A percentile compares a stretch with the other conserved stretches of the same genome.
phyloP scores from a whole-genome alignment of 164 flowering plant genomes.

The Vitis rotundifolia region DNA sequence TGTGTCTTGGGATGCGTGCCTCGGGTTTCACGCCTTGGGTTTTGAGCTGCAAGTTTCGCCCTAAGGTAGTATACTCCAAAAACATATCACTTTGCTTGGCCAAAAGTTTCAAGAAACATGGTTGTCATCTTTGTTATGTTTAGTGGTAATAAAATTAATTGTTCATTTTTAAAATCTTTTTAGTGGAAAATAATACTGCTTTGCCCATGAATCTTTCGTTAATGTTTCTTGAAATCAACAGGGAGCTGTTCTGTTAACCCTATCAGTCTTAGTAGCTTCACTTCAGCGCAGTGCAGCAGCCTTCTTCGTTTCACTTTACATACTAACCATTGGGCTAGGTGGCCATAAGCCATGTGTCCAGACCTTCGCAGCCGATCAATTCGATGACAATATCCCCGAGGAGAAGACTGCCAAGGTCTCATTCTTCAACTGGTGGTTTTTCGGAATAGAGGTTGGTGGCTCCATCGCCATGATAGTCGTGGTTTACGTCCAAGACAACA shows the following conservation, averaged over 20 bases:
- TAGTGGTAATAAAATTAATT: too few relatives aligned
- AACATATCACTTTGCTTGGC: too few relatives aligned
- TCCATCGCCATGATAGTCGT: conserved; percentile 20
- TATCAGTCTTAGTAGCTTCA: not conserved
- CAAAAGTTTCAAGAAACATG: too few relatives aligned
- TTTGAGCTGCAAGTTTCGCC: too few relatives aligned
- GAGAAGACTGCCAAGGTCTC: conserved; percentile 18
- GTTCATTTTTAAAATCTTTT: too few relatives aligned
- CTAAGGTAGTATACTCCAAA: too few relatives aligned
- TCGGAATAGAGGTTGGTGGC: conserved; percentile 19
- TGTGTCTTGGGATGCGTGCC: too few relatives aligned
- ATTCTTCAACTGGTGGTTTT: conserved; percentile 33
- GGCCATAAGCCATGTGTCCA: conserved; percentile 2
- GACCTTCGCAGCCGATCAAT: conserved; percentile 5
- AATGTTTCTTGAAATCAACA: too few relatives aligned
- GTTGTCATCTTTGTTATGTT: too few relatives aligned
- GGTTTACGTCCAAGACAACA: conserved; percentile 24
- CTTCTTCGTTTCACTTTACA: not conserved
- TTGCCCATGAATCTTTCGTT: too few relatives aligned
- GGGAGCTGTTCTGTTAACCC: not conserved
- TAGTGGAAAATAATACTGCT: too few relatives aligned
- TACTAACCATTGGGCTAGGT: not conserved
- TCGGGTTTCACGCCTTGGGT: too few relatives aligned
- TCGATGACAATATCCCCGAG: not conserved
- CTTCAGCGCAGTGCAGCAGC: not conserved